Evolutionary conservation across 1,139 yeast genomes (phyloP).

Genomic region (Pneumocystis carinii): DNA sequence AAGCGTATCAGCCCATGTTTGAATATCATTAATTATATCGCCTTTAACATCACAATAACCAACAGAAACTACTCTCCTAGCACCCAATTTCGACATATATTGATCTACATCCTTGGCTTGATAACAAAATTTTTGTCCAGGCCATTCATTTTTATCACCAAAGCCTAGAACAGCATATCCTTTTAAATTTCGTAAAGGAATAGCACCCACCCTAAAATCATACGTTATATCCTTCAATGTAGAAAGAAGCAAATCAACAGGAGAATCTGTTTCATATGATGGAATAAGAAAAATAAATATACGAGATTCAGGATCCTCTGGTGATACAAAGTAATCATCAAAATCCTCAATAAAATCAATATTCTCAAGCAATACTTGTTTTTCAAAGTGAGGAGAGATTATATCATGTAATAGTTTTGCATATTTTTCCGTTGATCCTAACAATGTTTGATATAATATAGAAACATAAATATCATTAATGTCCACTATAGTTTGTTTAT

Average conservation of each 20-base stretch:
- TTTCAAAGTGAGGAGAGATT: not conserved
- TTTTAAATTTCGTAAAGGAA: slow-evolving; percentile 46
- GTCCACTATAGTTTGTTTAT: not conserved
- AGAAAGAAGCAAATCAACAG: slow-evolving; percentile 75
- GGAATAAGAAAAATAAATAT: slow-evolving; percentile 71
- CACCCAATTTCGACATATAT: slow-evolving; percentile 71
- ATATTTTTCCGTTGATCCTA: not conserved
- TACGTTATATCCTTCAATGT: slow-evolving; percentile 64
- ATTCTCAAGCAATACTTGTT: slow-evolving; percentile 26
- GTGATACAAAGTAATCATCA: slow-evolving; percentile 63
- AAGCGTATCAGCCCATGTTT: slow-evolving; percentile 53
- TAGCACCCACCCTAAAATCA: slow-evolving; percentile 74
- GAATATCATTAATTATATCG: slow-evolving; percentile 45
- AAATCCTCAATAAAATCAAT: slow-evolving; percentile 73
- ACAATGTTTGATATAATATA: not conserved
- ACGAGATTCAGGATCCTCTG: slow-evolving; percentile 34
- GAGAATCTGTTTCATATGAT: slow-evolving; percentile 84
- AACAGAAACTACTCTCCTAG: slow-evolving; percentile 64
- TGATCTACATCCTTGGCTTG: slow-evolving; percentile 67
- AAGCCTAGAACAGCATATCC: slow-evolving; percentile 80
- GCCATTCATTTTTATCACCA: slow-evolving; percentile 83
- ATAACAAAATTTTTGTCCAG: slow-evolving; percentile 61
- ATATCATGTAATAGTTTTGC: not conserved
- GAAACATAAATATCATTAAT: not conserved
- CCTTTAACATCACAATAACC: slow-evolving; percentile 76